Evolutionary conservation across 257 asterid species (phyloP), one percentile per base, ranked within the genome.

Genomic region (Catharanthus roseus): DNA sequence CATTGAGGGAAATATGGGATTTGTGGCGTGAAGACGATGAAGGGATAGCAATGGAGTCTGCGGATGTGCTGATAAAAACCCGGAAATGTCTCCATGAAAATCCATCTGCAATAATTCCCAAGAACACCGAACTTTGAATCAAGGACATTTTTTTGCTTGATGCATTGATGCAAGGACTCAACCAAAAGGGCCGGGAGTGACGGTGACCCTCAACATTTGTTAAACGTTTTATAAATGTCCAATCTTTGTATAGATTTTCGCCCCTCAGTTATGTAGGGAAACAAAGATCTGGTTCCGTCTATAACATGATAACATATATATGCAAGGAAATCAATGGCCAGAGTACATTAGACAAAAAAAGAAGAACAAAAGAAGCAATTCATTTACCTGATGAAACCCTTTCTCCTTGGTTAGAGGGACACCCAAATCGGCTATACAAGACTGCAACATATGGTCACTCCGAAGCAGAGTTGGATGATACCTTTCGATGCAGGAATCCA

Each of bases 361-460:
- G n/a, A n/a, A n/a, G n/a, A n/a, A n/a, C n/a, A n/a, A n/a, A n/a
- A n/a, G n/a, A n/a, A 41, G 47, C 29, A 62, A 62, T 23, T 0
- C n/a, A 49, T 60, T 26, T 70, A 78, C 82, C 79, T 85, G 87
- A 70, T 86, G 88, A 75, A 84, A 81, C 13, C 89, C 89, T 53
- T 38, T 81, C 56, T 81, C 86, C 50, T 67, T 83, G 60, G 85
- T 79, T 33, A 84, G 75, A 42, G 85, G 64, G 21, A 86, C 80
- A 10, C 92, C 88, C 74, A 82, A 74, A 51, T 86, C 91, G 75
- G 85, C 83, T 44, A 83, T 74, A 68, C 89, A 82, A 5, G 85
- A 79, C 55, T 81, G 78, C 58, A 86, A 18, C n/a, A 86, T 76
- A 24, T 67, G 82, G 65, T 86, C 87, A 67, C 89, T 79, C 0